A percentile compares a stretch with the other conserved stretches of the same genome.
Conservation (phyloP, 2,329 filamentous ascomycete genomes). For the Fusarium chlamydosporum region DNA sequence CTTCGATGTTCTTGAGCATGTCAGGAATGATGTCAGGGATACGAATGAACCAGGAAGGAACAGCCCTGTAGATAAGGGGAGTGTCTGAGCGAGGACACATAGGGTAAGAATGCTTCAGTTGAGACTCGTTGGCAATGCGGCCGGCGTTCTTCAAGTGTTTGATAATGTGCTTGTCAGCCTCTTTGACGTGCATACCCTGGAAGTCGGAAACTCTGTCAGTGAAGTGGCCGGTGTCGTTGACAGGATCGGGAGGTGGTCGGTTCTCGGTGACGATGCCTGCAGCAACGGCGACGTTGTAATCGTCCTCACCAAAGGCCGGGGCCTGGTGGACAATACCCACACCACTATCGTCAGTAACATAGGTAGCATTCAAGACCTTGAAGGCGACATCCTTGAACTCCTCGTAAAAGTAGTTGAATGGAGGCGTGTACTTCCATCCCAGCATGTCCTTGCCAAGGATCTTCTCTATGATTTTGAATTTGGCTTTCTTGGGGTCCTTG, state of each 20-base stretch:
- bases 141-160: slow-evolving; percentile 85
- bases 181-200: slow-evolving; percentile 89
- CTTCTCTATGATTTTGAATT: slow-evolving; percentile 85
- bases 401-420: slow-evolving; percentile 91
- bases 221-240: slow-evolving; percentile 87
- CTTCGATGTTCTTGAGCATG: slow-evolving; percentile 91
- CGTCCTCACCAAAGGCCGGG: slow-evolving; percentile 94
- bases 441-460: slow-evolving; percentile 87
- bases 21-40: slow-evolving; percentile 85
- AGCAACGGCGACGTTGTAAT: slow-evolving; percentile 87
- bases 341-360: slow-evolving; percentile 91
- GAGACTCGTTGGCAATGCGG: slow-evolving; percentile 85
- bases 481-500: slow-evolving; percentile 96
- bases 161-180: slow-evolving; percentile 92
- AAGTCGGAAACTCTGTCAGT: slow-evolving; percentile 84
- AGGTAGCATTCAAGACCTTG: slow-evolving; percentile 83
- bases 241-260: slow-evolving; percentile 87
- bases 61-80: slow-evolving; percentile 90
- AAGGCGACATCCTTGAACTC: slow-evolving; percentile 90
- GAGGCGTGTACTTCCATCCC: slow-evolving; percentile 89
- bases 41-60: slow-evolving; percentile 95
- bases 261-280: slow-evolving; percentile 82
- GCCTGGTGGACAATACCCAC: slow-evolving; percentile 95
- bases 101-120: slow-evolving; percentile 91
- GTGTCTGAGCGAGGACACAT: slow-evolving; percentile 97